Conservation (phyloP, 164 flowering plant species). For the Dillenia suffruticosa region DNA sequence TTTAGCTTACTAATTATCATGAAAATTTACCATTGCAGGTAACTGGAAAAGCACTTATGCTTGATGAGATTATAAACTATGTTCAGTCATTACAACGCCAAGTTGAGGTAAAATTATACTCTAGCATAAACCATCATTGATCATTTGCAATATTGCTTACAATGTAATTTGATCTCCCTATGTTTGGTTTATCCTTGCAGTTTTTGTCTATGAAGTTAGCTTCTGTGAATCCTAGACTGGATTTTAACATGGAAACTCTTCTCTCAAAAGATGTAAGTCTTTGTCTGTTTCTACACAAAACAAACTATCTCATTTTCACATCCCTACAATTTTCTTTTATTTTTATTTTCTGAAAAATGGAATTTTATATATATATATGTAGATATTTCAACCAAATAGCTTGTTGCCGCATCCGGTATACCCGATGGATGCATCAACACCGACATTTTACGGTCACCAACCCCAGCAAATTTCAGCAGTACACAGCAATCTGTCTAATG, state of each 20-base stretch:
- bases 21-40: slow-evolving; percentile 38
- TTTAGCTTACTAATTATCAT: not conserved
- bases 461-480: slow-evolving; percentile 31
- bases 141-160: not conserved
- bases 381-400: slow-evolving; percentile 58
- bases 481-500: slow-evolving; percentile 27
- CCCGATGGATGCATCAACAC: slow-evolving; percentile 39
- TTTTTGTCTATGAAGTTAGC: slow-evolving; percentile 83
- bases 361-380: slow-evolving; percentile 4
- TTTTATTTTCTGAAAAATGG: slow-evolving; percentile 3
- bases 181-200: slow-evolving; percentile 27
- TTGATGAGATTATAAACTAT: slow-evolving; percentile 92
- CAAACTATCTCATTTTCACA: not conserved
- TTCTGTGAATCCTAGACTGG: slow-evolving; percentile 62
- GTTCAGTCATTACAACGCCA: slow-evolving; percentile 94
- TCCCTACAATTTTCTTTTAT: not conserved
- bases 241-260: slow-evolving; percentile 50
- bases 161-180: not conserved
- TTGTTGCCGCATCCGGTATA: slow-evolving; percentile 32
- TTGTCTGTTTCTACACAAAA: slow-evolving; percentile 6
- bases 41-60: slow-evolving; percentile 95
- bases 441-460: slow-evolving; percentile 41
- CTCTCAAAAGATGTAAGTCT: slow-evolving; percentile 61
- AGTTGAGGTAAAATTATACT: slow-evolving; percentile 66
- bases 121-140: not conserved